These are phyloP conservation scores for Raffaelea albimanens DNA, from an alignment of 2,329 filamentous ascomycete species.

Conservation along the genomic window DNA sequence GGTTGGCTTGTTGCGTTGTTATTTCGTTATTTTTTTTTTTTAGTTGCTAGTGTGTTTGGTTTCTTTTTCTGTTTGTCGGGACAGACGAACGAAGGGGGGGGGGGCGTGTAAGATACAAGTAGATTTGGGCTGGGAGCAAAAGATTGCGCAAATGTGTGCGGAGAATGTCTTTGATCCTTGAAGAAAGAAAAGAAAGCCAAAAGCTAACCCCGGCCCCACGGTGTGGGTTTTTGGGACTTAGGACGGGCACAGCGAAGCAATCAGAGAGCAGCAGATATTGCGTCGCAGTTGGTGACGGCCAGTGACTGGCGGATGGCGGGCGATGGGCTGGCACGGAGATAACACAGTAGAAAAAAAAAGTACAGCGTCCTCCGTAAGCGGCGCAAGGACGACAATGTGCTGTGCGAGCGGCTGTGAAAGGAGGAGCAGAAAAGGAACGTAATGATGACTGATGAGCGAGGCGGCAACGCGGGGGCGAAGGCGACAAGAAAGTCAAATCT, in stretches of 20 bases:
- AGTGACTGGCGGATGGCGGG: neutral
- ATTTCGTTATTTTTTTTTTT: constrained; percentile 1
- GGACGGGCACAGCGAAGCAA: neutral
- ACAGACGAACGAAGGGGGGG: constrained; percentile 2
- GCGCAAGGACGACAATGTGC: no score
- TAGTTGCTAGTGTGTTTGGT: neutral
- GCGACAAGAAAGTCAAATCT: no score
- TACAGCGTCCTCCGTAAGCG: neutral
- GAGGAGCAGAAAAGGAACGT: no score
- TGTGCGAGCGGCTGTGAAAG: no score
- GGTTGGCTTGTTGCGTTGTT: neutral
- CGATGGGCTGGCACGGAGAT: neutral
- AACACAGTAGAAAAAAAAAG: neutral
- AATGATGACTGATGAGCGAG: no score
- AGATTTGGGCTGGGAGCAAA: constrained; percentile 3
- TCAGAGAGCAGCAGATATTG: neutral
- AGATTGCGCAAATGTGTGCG: constrained; percentile 10
- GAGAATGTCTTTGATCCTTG: constrained; percentile 10
- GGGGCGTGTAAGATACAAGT: neutral
- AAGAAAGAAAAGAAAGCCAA: neutral
- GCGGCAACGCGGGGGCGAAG: no score
- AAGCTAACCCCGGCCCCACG: constrained; percentile 9
- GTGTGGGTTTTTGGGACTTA: constrained; percentile 9
- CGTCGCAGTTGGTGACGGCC: no score
- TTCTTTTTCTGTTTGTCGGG: constrained; percentile 1